A percentile compares a stretch with the other conserved stretches of the same genome.
Evolutionary conservation across 2,329 filamentous ascomycete genomes (phyloP).

Genomic region (Colletotrichum siamense): DNA sequence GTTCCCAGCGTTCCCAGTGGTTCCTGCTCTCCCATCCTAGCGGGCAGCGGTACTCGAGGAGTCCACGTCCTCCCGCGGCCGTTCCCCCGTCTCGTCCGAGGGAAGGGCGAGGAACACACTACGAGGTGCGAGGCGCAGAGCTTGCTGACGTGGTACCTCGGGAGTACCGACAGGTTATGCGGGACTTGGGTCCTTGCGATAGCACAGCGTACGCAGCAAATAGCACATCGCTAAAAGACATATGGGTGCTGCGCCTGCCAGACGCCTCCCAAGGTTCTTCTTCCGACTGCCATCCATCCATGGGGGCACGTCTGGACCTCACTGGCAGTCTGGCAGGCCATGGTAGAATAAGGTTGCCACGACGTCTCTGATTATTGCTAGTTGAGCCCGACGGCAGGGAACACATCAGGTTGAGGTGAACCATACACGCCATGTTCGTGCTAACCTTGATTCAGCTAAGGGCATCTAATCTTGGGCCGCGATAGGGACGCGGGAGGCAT

Average conservation of each 20-base stretch:
- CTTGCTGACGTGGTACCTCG: not conserved
- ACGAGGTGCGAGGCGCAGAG: conserved; percentile 3
- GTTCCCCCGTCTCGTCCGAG: not conserved
- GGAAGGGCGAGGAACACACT: not conserved
- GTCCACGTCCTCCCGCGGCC: not conserved
- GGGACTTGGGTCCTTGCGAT: not conserved
- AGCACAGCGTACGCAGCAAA: not conserved
- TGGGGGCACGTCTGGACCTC: not conserved
- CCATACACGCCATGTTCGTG: not conserved
- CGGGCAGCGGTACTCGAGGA: not conserved
- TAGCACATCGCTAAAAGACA: not conserved
- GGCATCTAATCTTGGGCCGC: not conserved
- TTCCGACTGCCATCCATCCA: not conserved
- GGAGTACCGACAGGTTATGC: not conserved
- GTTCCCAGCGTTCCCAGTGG: conserved; percentile 1
- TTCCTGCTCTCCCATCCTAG: not conserved
- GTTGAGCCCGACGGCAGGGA: not conserved
- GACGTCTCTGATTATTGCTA: not conserved
- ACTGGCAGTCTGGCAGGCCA: not conserved
- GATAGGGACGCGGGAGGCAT: not conserved
- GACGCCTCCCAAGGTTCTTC: not conserved
- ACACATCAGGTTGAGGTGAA: not conserved
- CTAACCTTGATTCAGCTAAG: conserved; percentile 2
- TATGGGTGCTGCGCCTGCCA: not conserved
- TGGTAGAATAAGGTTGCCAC: not conserved